These are phyloP conservation scores for Salvia splendens DNA, from an alignment of 257 asterid genomes.

Conservation along the genomic window DNA sequence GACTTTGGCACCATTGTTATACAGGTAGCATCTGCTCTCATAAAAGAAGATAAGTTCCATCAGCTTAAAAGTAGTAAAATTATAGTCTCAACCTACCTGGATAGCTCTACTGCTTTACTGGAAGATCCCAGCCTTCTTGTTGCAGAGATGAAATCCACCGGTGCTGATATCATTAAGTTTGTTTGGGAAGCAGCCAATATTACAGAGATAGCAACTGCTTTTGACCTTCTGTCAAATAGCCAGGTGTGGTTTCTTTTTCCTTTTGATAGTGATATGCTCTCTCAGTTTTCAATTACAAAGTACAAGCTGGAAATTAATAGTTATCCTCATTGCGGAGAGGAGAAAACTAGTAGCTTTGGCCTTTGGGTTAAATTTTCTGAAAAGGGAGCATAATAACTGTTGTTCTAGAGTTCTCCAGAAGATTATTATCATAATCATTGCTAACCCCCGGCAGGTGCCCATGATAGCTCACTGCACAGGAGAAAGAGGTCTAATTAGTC, in stretches of 20 bases:
- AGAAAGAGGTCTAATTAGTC: conserved; percentile 68
- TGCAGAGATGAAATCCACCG: conserved; percentile 46
- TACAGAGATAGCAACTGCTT: conserved; percentile 42
- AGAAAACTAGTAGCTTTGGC: too few species aligned
- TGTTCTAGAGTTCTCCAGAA: conserved; percentile 4
- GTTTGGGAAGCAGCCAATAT: conserved; percentile 49
- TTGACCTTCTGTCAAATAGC: conserved; percentile 53
- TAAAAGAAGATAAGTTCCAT: conserved; percentile 36
- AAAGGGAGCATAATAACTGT: neutral
- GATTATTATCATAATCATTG: neutral
- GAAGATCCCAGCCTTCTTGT: conserved; percentile 48
- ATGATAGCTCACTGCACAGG: conserved; percentile 58
- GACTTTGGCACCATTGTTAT: conserved; percentile 5
- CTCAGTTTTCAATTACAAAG: too few species aligned
- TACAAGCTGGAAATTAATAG: too few species aligned
- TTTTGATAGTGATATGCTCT: too few species aligned
- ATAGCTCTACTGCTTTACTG: conserved; percentile 34
- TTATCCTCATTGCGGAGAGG: too few species aligned
- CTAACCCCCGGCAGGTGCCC: conserved; percentile 46
- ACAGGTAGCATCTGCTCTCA: conserved; percentile 51
- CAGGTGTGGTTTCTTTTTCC: conserved; percentile 38
- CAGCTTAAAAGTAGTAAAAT: conserved; percentile 42
- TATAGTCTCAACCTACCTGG: conserved; percentile 54
- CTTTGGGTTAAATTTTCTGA: too few species aligned
- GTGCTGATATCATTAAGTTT: conserved; percentile 59